These are phyloP conservation scores for Arctostaphylos glauca DNA, from an alignment of 148 eudicot species.

Conservation along the genomic window DNA sequence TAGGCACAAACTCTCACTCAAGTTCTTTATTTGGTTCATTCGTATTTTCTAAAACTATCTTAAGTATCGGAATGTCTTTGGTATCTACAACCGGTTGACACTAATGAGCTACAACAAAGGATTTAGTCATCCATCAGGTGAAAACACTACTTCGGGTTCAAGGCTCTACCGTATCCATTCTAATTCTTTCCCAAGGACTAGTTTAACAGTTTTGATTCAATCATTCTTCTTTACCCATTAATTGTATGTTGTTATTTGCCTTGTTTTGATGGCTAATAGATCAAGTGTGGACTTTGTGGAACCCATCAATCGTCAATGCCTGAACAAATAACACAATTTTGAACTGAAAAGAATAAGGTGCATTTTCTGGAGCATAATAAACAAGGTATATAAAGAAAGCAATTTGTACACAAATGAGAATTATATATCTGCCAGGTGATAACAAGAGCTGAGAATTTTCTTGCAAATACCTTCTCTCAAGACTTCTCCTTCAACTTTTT, in stretches of 20 bases:
- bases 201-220: background rate
- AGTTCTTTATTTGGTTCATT: no score
- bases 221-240: background rate
- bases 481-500: background rate
- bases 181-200: background rate
- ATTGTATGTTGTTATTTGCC: background rate
- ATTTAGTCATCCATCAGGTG: no score
- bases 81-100: no score
- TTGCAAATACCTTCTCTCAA: background rate
- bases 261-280: background rate
- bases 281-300: background rate
- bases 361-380: background rate
- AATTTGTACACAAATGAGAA: background rate
- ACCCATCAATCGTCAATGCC: constrained; percentile 2
- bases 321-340: background rate
- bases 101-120: no score
- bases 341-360: background rate
- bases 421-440: background rate
- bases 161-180: background rate
- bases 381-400: background rate
- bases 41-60: no score
- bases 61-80: no score
- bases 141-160: no score
- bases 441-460: constrained; percentile 7
- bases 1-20: no score